Percentiles rank a stretch among this genome's conserved stretches.
phyloP scores from a whole-genome alignment of 2,329 filamentous ascomycete genomes.

The Stagonosporopsis tanaceti region DNA sequence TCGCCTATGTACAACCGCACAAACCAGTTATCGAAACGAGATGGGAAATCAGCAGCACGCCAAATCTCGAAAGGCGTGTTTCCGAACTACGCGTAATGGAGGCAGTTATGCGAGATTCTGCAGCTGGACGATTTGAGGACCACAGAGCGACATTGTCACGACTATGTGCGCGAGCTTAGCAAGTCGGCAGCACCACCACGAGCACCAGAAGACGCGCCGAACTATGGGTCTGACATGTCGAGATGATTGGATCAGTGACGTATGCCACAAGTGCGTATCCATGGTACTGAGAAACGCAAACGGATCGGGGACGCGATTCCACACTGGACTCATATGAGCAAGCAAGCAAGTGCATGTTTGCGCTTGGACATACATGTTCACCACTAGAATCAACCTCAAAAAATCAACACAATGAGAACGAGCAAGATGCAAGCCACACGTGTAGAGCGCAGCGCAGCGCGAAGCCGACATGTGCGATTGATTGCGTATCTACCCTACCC shows the following conservation, averaged over 20 bases:
- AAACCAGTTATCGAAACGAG: neutral
- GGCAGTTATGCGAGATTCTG: neutral
- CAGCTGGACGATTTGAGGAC: too few relatives aligned
- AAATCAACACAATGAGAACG: neutral
- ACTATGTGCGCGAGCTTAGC: neutral
- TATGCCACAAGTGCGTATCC: neutral
- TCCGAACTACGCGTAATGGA: neutral
- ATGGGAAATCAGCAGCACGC: neutral
- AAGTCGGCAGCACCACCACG: neutral
- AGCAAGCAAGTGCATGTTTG: too few relatives aligned
- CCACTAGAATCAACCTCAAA: too few relatives aligned
- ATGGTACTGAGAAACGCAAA: neutral
- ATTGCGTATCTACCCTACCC: neutral
- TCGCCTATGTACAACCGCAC: neutral
- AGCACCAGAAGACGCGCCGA: neutral
- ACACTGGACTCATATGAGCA: too few relatives aligned
- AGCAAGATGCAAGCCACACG: neutral
- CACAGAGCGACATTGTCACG: neutral
- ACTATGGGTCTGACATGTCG: neutral
- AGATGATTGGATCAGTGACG: neutral
- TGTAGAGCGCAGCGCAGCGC: neutral
- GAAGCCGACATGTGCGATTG: conserved; percentile 7
- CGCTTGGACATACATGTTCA: too few relatives aligned
- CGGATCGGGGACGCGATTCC: neutral
- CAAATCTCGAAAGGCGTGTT: neutral